Base-by-base conservation (phyloP, 257 asterid genomes). In the Ocimum tenuiflorum region DNA sequence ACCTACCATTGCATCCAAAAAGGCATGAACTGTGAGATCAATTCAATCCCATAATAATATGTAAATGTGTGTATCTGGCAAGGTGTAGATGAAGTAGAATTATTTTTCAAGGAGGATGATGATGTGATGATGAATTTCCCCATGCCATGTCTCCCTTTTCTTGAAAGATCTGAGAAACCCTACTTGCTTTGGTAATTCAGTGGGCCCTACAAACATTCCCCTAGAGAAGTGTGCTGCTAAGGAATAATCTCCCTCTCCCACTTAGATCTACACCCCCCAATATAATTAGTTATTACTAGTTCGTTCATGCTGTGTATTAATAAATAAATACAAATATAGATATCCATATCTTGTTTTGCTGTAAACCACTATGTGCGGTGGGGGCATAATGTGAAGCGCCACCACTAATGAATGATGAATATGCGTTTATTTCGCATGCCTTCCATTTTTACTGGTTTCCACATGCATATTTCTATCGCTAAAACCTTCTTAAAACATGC, bases 131-230 rank as follows among this genome's bases (percentile, higher is more conserved):
- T 80, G 73, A 74, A 66, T 55, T 31, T 73, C 41, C 79, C 81
- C 94, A 81, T 80, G 83, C 81, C 82, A 72, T 77, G 75, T 78
- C 63, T 64, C 67, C 73, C 41, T 20, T 56, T 74, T 73, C 17
- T 67, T 51, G 70, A 73, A 73, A 67, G 79, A 75, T 29, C 52
- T 68, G 24, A 54, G 50, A 68, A 74, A 63, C 68, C 68, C 75
- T 69, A 55, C 65, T 46, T 65, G 6, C 70, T 68, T 69, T 69
- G 43, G 38, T 69, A 72, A 69, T 45, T 59, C 24, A 22, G 3
- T 63, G 72, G 80, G 48, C 12, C 80, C 80, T 77, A 71, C 73
- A 76, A 52, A 76, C 80, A 76, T 76, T 76, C 74, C 77, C 80
- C 74, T 71, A 60, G 72, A 57, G 67, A 31, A 51, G 15, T 76